Percentiles rank a stretch among this genome's conserved stretches.
Conservation (phyloP, 2,329 filamentous ascomycete genomes). For the Tolypocladium guangdongense region DNA sequence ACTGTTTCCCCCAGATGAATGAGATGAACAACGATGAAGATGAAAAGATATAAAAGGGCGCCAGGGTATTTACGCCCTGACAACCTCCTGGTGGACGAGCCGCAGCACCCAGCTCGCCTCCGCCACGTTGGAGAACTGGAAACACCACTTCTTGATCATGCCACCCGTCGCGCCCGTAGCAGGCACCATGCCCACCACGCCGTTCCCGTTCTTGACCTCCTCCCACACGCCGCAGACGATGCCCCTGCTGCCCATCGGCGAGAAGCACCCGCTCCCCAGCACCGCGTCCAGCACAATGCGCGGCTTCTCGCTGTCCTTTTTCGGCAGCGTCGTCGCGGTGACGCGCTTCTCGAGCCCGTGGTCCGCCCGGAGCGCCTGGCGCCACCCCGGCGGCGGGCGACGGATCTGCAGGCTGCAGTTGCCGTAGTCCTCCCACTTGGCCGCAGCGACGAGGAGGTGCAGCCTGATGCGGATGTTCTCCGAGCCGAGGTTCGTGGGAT, state of each 20-base stretch:
- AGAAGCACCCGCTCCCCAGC: conserved; percentile 74
- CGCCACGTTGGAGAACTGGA: conserved; percentile 42
- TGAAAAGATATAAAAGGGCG: not conserved
- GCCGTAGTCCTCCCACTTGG: conserved; percentile 88
- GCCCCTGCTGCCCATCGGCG: conserved; percentile 70
- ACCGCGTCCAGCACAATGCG: conserved; percentile 71
- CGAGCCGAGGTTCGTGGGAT: conserved; percentile 51
- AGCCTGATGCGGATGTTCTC: conserved; percentile 74
- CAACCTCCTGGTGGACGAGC: conserved; percentile 45
- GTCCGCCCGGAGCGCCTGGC: conserved; percentile 46
- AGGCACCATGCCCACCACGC: conserved; percentile 40
- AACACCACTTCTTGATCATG: conserved; percentile 52
- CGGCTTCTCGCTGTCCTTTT: conserved; percentile 43
- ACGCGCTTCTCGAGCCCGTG: conserved; percentile 75
- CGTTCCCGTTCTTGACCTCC: conserved; percentile 54
- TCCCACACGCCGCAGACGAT: conserved; percentile 88
- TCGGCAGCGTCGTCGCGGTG: conserved; percentile 61
- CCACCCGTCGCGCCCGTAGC: conserved; percentile 40
- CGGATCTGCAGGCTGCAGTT: conserved; percentile 75
- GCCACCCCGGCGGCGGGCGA: conserved; percentile 53
- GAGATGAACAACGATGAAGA: not conserved
- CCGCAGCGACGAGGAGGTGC: conserved; percentile 64
- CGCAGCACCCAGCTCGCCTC: conserved; percentile 46
- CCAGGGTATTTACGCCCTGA: conserved; percentile 7
- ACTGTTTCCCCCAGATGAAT: not conserved